phyloP scores from a whole-genome alignment of 345 rosid species.

The Mangifera indica region DNA sequence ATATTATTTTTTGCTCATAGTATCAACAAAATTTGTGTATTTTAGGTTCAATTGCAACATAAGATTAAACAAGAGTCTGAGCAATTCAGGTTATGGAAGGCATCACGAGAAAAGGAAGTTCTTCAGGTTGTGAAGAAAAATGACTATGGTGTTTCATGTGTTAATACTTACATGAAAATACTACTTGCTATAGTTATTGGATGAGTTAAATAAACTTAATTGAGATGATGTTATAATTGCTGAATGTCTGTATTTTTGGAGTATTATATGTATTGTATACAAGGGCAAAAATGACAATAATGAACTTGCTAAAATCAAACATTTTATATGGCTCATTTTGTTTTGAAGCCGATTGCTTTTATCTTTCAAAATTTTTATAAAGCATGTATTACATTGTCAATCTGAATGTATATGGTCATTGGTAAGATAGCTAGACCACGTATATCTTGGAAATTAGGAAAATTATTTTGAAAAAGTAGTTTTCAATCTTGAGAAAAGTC shows the following conservation, averaged over 20 bases:
- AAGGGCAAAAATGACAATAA: background rate
- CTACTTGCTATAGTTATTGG: background rate
- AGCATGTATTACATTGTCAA: background rate
- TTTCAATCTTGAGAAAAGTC: background rate
- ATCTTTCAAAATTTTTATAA: background rate
- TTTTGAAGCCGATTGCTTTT: no score
- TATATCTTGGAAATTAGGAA: background rate
- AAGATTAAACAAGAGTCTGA: slow-evolving; percentile 96
- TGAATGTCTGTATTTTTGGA: background rate
- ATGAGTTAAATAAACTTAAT: background rate
- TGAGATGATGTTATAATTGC: background rate
- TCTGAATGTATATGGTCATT: background rate
- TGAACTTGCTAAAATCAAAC: background rate
- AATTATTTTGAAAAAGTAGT: background rate
- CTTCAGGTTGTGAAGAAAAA: slow-evolving; percentile 59
- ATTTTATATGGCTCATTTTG: no score
- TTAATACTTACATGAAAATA: background rate
- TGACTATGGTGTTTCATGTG: background rate
- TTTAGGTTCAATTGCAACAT: slow-evolving; percentile 82
- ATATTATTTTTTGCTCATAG: background rate
- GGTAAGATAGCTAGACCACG: background rate
- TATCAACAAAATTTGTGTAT: slow-evolving; percentile 13
- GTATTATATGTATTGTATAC: background rate
- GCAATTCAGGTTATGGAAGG: slow-evolving; percentile 88
- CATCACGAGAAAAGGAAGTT: slow-evolving; percentile 91